Conservation (phyloP, 768 basidiomycete genomes). For the Suillus luteus region DNA sequence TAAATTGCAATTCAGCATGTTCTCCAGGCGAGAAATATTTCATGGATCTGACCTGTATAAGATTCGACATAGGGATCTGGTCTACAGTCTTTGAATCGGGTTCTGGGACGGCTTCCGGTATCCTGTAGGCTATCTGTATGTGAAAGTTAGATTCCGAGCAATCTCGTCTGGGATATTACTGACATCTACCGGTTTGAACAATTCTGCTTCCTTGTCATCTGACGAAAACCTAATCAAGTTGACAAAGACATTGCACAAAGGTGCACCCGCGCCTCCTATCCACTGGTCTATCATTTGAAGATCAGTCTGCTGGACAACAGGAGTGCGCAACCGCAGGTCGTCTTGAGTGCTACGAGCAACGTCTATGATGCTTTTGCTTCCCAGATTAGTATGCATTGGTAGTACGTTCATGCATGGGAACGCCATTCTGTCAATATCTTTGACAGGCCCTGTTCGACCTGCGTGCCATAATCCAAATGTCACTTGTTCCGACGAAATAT, state of each 20-base stretch:
- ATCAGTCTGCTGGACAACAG: conserved; percentile 44
- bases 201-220: conserved; percentile 13
- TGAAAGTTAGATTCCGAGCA: conserved; percentile 1
- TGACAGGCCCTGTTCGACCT: conserved; percentile 40
- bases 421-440: conserved; percentile 40
- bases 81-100: conserved; percentile 19
- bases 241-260: conserved; percentile 46
- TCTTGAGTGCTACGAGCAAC: conserved; percentile 36
- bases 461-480: conserved; percentile 52
- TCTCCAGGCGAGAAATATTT: not conserved
- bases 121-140: conserved; percentile 37
- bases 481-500: conserved; percentile 29
- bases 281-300: conserved; percentile 39
- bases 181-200: conserved; percentile 40
- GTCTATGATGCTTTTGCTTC: conserved; percentile 22
- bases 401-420: conserved; percentile 49
- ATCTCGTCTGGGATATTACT: conserved; percentile 13
- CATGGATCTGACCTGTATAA: conserved; percentile 26
- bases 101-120: conserved; percentile 26
- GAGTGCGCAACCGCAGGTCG: conserved; percentile 39
- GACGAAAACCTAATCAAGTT: conserved; percentile 43
- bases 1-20: conserved; percentile 13
- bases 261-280: conserved; percentile 29
- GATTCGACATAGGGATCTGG: conserved; percentile 22
- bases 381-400: conserved; percentile 36